Evolutionary conservation across 2,329 filamentous ascomycete species (phyloP), one percentile per base, ranked within the genome.

Genomic region (Calonectria pseudoturangicola): DNA sequence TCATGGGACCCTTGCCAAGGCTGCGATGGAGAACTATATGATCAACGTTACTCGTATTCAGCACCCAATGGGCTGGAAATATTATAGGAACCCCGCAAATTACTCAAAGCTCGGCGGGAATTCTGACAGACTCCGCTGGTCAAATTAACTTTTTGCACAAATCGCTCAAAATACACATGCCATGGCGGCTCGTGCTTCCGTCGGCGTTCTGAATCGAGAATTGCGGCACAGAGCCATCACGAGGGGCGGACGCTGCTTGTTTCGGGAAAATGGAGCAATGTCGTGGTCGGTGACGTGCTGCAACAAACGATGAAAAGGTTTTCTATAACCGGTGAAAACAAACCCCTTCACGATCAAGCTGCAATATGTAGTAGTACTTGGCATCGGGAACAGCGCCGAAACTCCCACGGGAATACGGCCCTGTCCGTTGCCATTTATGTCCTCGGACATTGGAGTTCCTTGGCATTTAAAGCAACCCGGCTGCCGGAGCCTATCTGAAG

Each of bases 381-480:
- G 33, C n/a, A 9, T 30, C 30, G 54, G 10, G 33, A 16, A 36
- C n/a, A 21, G n/a, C n/a, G 8, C 30, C 51, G 33, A 16, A 28
- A 28, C 21, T 28, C 15, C 4, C 9, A 36, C 33, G 54, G 54
- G 25, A n/a, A 41, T 60, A 9, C 7, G 16, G 30, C 54, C 54
- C 12, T 41, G 21, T 41, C 54, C 33, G 36, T 39, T 41, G 21
- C 54, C 54, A 60, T 60, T 60, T 60, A 21, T 25, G 54, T 27
- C 54, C 12, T 60, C 54, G 54, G 54, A 60, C 54, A 60, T 41
- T 60, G 25, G 27, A 13, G 54, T 16, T 60, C 54, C 54, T 60
- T 60, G 54, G 54, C 54, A 28, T 36, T 60, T 60, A 9, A 27
- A 60, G 54, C 54, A 43, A 60, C 39, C 21, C 36, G 36, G 30